Evolutionary conservation across 2,329 filamentous ascomycete species (phyloP), one percentile per base, ranked within the genome.

Genomic region (Arthrinium puccinioides): DNA sequence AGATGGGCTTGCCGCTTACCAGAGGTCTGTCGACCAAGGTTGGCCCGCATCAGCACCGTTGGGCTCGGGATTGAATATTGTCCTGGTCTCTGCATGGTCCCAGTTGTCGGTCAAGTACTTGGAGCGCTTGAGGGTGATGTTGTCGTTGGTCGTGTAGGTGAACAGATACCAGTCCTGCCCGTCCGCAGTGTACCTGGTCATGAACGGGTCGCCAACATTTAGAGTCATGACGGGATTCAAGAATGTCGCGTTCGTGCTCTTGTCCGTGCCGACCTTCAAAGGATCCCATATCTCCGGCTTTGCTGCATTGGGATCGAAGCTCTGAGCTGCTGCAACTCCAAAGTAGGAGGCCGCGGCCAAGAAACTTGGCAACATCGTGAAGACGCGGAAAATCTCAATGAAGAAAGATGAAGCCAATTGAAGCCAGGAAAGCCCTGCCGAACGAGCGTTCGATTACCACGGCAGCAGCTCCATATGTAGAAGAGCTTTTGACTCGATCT

Each of bases 121-220:
- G 26, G 59, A 62, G 13, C 61, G 51, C 37, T 50, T 57, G 28
- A 65, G 48, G 1, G 61, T 65, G 38, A 65, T 56, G 39, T 64
- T 64, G 40, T 50, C 44, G 36, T 61, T 59, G 9, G 61, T 63
- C 7, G 55, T 52, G 31, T 62, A 64, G 1, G 62, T 64, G 46
- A 64, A 60, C 26, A 64, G 45, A 39, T 65, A 65, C 55, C 59
- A 62, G 15, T 53, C 52, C n/a, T 57, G 51, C 25, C 54, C 55
- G 28, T 47, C 42, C n/a, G 38, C 26, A 8, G 45, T 51, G 34
- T 63, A 60, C 23, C 44, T 54, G 2, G 59, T 56, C 48, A 64
- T 62, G 47, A 59, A 64, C 7, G 62, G 62, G 37, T 65, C 62
- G 9, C 60, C 62, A 6, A 60, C 50, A 26, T 62, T 61, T 11